These are phyloP conservation scores for Ensete ventricosum DNA, from an alignment of 176 grass and related monocot genomes.

Conservation along the genomic window DNA sequence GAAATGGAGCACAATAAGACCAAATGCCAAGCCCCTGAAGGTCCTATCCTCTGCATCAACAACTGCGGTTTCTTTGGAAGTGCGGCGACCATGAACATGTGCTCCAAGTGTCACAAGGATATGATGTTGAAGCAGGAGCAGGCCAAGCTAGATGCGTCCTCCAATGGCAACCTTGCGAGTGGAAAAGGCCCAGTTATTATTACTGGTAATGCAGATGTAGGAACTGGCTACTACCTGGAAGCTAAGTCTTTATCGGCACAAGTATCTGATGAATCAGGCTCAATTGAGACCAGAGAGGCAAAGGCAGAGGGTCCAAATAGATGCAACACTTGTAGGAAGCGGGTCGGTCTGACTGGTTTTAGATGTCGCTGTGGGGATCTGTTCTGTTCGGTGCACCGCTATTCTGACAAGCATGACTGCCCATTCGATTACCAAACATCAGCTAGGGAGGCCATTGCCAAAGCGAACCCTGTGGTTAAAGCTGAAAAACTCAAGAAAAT, in stretches of 20 bases:
- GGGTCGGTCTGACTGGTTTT: conserved; percentile 49
- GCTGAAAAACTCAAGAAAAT: conserved; percentile 54
- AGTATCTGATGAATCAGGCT: neutral
- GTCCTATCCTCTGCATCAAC: conserved; percentile 44
- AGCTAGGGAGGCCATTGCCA: conserved; percentile 36
- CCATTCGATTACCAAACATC: conserved; percentile 42
- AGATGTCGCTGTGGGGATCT: conserved; percentile 51
- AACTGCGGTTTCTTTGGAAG: conserved; percentile 68
- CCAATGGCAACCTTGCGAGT: neutral
- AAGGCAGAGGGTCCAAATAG: conserved; percentile 24
- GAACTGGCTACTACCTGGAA: neutral
- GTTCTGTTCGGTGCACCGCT: conserved; percentile 49
- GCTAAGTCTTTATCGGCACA: neutral
- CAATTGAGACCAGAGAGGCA: conserved; percentile 3
- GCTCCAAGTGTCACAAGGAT: conserved; percentile 55
- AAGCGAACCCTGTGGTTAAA: conserved; percentile 44
- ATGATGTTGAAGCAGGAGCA: neutral
- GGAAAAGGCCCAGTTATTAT: neutral
- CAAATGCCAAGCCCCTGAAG: conserved; percentile 32
- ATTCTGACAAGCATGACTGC: conserved; percentile 44
- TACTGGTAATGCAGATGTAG: neutral
- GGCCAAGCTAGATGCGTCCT: conserved; percentile 21
- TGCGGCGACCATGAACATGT: conserved; percentile 40
- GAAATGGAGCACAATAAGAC: conserved; percentile 47
- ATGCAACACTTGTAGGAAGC: conserved; percentile 44